Percentiles rank a stretch among this genome's conserved stretches.
These are phyloP conservation scores for Suhomyces vadensis DNA, from an alignment of 805 yeast species.

Conservation along the genomic window DNA sequence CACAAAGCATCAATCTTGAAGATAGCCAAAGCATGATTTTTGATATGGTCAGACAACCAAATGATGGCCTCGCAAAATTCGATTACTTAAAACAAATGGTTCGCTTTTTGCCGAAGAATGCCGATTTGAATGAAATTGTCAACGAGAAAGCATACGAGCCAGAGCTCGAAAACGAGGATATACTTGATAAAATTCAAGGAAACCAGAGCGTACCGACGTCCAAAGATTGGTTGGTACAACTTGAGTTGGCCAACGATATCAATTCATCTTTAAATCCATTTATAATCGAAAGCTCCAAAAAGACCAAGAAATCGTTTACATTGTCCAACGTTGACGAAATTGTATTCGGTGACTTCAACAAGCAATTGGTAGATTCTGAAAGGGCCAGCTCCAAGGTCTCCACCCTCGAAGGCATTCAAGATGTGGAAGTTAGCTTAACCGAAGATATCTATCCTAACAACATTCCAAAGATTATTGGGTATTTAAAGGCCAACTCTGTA, in stretches of 20 bases:
- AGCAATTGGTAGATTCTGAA: conserved; percentile 14
- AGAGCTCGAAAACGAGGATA: conserved; percentile 43
- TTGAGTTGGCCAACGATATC: conserved; percentile 51
- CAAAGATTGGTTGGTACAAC: conserved; percentile 64
- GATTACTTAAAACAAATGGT: conserved; percentile 39
- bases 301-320: conserved; percentile 18
- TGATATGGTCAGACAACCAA: conserved; percentile 11
- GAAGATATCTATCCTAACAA: conserved; percentile 13
- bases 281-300: conserved; percentile 11
- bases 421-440: conserved; percentile 5
- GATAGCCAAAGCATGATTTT: conserved; percentile 15
- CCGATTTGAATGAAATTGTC: conserved; percentile 41
- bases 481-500: conserved; percentile 23
- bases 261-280: conserved; percentile 42
- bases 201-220: conserved; percentile 51
- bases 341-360: conserved; percentile 49
- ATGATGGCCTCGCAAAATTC: conserved; percentile 19
- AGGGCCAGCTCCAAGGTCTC: conserved; percentile 15
- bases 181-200: conserved; percentile 36
- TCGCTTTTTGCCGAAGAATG: conserved; percentile 31
- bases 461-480: conserved; percentile 17
- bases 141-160: conserved; percentile 75
- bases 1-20: conserved; percentile 15
- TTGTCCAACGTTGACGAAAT: conserved; percentile 46
- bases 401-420: conserved; percentile 3